Evolutionary conservation across 2,329 filamentous ascomycete genomes (phyloP), one percentile per base, ranked within the genome.

Genomic region (Alternaria arborescens): DNA sequence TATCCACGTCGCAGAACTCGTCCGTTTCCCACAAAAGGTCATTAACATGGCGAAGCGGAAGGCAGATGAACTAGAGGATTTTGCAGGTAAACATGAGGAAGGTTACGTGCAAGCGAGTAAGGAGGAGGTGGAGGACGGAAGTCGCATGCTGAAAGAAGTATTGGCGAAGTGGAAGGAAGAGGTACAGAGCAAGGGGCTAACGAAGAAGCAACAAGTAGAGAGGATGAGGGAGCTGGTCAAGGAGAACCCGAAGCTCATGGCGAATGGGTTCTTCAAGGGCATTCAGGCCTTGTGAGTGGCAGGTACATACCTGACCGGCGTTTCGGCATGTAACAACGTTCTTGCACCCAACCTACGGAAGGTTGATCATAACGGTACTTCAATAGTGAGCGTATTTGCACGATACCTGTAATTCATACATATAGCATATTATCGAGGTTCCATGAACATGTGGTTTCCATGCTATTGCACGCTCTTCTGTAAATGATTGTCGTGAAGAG

Each of bases 41-140:
- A 91, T 99, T 62, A 93, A 93, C 66, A 99, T 99, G 96, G 95
- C 95, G n/a, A 97, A 97, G 82, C 88, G 95, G 70, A 99, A 99
- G 82, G 95, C 95, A 0, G 95, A 98, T 78, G 96, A 99, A 83
- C 85, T 99, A 36, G 95, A 99, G 78, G 95, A 99, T 77, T 99
- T 99, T 72, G 91, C 91, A 0, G 87, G 87, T 52, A 94, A 93
- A 80, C 88, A 92, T 70, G 89, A 91, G 63, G 84, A 79, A 20
- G 71, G 71, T 2, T 78, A 70, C 46, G 75, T 75, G 41, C 69
- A 75, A 14, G 76, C 72, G 11, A 91, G 86, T 66, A 93, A 93
- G 72, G 87, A 93, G 65, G 93, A 99, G 68, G 91, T 98, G 0
- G 93, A 97, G 71, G 88, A 94, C 76, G 95, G 95, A 8, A 97